Base-by-base conservation (phyloP, 2,329 filamentous ascomycete genomes). In the Arthroderma sp. region DNA sequence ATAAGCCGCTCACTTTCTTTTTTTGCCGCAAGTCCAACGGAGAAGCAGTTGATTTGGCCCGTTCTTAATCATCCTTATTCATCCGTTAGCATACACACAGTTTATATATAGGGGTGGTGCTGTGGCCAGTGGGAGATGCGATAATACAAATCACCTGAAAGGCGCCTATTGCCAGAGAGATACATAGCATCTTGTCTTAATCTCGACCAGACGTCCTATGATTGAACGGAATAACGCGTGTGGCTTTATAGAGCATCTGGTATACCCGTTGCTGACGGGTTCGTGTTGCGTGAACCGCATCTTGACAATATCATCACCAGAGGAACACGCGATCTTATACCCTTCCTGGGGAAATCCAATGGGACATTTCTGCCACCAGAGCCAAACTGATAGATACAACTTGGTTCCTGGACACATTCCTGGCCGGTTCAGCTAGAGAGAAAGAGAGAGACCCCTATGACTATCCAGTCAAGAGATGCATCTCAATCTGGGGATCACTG, bases 401-500 rank as follows among this genome's bases (percentile, higher is more conserved):
- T 28, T 44, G 41, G 13, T 25, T 25, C 41, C 41, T 44, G 21
- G 41, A 23, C 11, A 23, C 11, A n/a, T n/a, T 23, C 41, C 41
- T 44, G 21, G 21, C 11, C 41, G 21, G 41, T 15, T 21, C 5
- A 44, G 8, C 7, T 15, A 25, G 19, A 2, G 21, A 28, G 19
- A 25, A 44, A 25, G 8, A 13, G n/a, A 25, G 23, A 13, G 25
- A 25, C 21, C 23, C 44, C 8, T 33, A 33, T 51, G 15, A 28
- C 15, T 33, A 7, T 51, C 44, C 3, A 15, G 25, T 33, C 8
- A 31, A 51, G 56, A 35, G 13, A 60, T 60, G 59, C 39, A 56
- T 31, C 56, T 60, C 53, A 60, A 72, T 62, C 66, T 74, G 61
- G 73, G 72, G 56, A 63, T 73, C 62, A 70, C 73, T 63, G 73